Percentiles rank a stretch among this genome's conserved stretches.
Evolutionary conservation across 2,329 filamentous ascomycete species (phyloP).

Genomic region (Penicillium sclerotiorum): DNA sequence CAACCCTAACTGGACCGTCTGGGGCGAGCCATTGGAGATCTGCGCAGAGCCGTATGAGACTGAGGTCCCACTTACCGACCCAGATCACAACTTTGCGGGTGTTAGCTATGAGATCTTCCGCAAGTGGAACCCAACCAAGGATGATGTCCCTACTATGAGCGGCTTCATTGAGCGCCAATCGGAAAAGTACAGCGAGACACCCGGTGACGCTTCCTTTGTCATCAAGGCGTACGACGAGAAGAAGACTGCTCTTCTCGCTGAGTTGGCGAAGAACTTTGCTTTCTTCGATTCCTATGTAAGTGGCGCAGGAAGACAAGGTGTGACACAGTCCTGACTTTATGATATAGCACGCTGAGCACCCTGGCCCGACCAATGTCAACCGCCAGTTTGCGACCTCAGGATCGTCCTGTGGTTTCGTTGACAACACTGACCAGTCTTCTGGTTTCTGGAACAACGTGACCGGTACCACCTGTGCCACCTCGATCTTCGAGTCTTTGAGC

Average conservation of each 20-base stretch:
- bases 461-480: constrained; percentile 37
- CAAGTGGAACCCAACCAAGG: constrained; percentile 39
- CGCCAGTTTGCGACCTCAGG: constrained; percentile 44
- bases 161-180: constrained; percentile 45
- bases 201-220: constrained; percentile 39
- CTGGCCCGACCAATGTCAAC: constrained; percentile 46
- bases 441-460: constrained; percentile 39
- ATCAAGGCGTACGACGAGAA: constrained; percentile 42
- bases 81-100: constrained; percentile 39
- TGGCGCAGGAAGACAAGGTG: background rate
- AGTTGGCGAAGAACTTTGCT: constrained; percentile 41
- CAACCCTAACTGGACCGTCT: constrained; percentile 43
- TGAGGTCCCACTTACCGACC: constrained; percentile 39
- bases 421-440: constrained; percentile 35
- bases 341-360: constrained; percentile 38
- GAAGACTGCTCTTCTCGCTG: constrained; percentile 37
- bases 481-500: constrained; percentile 42
- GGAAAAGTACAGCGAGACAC: constrained; percentile 38
- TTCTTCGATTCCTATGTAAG: constrained; percentile 42
- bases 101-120: constrained; percentile 42
- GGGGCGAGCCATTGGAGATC: constrained; percentile 38
- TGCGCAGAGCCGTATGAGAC: constrained; percentile 40
- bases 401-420: constrained; percentile 37
- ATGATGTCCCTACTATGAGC: constrained; percentile 41
- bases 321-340: constrained; percentile 4